Base-by-base conservation (phyloP, 2,329 filamentous ascomycete species). In the Colletotrichum eremochloae region DNA sequence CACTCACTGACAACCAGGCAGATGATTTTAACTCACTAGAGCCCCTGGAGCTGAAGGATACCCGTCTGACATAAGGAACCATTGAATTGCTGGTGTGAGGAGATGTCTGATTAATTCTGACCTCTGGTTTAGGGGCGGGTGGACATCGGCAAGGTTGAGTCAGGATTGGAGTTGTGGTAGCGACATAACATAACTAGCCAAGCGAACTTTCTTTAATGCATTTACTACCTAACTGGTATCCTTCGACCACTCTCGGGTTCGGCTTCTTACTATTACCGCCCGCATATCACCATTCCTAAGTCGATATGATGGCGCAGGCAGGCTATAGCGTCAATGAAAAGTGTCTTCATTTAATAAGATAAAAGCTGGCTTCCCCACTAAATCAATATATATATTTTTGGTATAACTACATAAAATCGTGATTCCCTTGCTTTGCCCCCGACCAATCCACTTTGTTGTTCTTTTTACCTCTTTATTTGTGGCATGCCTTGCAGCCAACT, bases 391-490 rank as follows among this genome's bases (percentile, higher is more conserved):
- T 48, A 42, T 55, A 24, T 65, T 70, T 70, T 33, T 69, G 60
- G 69, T 64, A 65, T 70, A 70, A 65, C 48, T 70, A 64, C 70
- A 72, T 72, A 64, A 64, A 56, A 18, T 70, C 61, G 56, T 61
- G 14, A 53, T 8, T 24, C 9, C 36, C 36, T 56, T 40, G 20
- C 61, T 24, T 7, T 18, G 1, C 18, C 33, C 36, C 2, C 6
- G 9, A 31, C 6, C 31, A 66, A 29, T 52, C 31, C 15, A 38
- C 36, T 58, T 62, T 63, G 33, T 18, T 11, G 15, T 50, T n/a
- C 24, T 50, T 31, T 31, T 38, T 56, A 33, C n/a, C 36, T 11
- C 38, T 29, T 33, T 29, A 1, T 20, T 38, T 18, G n/a, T 63
- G 24, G 4, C 42, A 44, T 31, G 40, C 9, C 50, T 14, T 14